Conservation (phyloP, 2,329 filamentous ascomycete genomes). For the Penicillium sp. region DNA sequence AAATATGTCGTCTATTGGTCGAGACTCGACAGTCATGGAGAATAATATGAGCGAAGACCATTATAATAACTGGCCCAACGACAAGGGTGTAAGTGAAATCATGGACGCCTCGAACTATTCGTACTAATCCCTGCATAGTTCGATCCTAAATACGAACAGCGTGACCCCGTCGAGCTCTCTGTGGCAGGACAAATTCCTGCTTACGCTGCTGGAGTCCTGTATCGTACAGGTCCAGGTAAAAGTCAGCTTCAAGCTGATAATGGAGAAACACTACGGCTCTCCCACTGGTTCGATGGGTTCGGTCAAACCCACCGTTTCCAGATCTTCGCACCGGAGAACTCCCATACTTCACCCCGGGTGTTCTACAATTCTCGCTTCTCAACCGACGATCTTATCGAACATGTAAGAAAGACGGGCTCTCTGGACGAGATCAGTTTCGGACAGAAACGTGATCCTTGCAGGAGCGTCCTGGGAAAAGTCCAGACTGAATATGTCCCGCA, state of each 20-base stretch:
- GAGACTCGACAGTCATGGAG: not conserved
- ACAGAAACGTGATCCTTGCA: slow-evolving; percentile 69
- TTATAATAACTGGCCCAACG: slow-evolving; percentile 52
- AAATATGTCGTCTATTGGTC: slow-evolving; percentile 6
- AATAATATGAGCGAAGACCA: slow-evolving; percentile 7
- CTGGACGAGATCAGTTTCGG: slow-evolving; percentile 62
- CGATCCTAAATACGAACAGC: slow-evolving; percentile 63
- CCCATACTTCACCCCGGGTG: slow-evolving; percentile 46
- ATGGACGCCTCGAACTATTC: not conserved
- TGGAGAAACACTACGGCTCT: slow-evolving; percentile 58
- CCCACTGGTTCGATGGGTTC: slow-evolving; percentile 81
- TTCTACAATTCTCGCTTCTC: slow-evolving; percentile 70
- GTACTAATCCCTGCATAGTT: slow-evolving; percentile 51
- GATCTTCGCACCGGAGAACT: slow-evolving; percentile 50
- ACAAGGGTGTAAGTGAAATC: slow-evolving; percentile 45
- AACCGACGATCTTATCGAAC: slow-evolving; percentile 60
- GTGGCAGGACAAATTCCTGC: slow-evolving; percentile 66
- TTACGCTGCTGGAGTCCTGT: slow-evolving; percentile 70
- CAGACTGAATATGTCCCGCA: slow-evolving; percentile 24
- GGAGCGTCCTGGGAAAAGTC: slow-evolving; percentile 68
- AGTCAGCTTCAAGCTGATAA: slow-evolving; percentile 60
- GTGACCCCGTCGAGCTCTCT: slow-evolving; percentile 60
- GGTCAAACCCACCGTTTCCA: slow-evolving; percentile 69
- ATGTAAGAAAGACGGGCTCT: slow-evolving; percentile 59
- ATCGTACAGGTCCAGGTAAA: slow-evolving; percentile 69